A percentile compares a stretch with the other conserved stretches of the same genome.
phyloP scores from a whole-genome alignment of 2,329 filamentous ascomycete genomes.

The Aureobasidium sp. region DNA sequence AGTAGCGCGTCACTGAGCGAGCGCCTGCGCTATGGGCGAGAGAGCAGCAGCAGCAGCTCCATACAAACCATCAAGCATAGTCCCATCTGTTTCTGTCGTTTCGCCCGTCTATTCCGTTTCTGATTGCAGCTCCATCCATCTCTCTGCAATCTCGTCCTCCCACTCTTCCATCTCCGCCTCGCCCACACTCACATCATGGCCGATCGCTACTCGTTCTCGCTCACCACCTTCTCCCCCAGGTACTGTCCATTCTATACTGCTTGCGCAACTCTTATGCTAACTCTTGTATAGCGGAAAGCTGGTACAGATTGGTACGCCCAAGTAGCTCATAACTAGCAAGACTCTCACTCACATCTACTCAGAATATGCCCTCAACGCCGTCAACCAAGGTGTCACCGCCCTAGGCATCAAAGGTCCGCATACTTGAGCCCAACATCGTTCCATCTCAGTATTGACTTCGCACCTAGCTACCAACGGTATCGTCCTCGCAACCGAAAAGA shows the following conservation, averaged over 20 bases:
- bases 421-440: too few species aligned
- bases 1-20: slow-evolving; percentile 5
- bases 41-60: not conserved
- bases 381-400: slow-evolving; percentile 98
- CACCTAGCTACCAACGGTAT: slow-evolving; percentile 99
- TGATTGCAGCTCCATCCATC: not conserved
- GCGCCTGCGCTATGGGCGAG: not conserved
- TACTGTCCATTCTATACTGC: slow-evolving; percentile 38
- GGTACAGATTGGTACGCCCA: slow-evolving; percentile 81
- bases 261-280: slow-evolving; percentile 33
- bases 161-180: not conserved
- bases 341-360: slow-evolving; percentile 12
- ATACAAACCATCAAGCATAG: not conserved
- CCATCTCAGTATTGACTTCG: too few species aligned
- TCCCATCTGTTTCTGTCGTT: not conserved
- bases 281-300: slow-evolving; percentile 72
- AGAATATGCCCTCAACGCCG: slow-evolving; percentile 99
- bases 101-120: not conserved
- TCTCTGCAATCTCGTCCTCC: not conserved
- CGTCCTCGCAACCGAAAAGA: slow-evolving; percentile 98
- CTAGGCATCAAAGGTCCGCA: slow-evolving; percentile 89
- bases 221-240: slow-evolving; percentile 99
- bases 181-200: slow-evolving; percentile 56
- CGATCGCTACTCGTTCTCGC: slow-evolving; percentile 97
- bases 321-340: not conserved